phyloP scores from a whole-genome alignment of 768 basidiomycete genomes.

The Lyophyllum shimeji region DNA sequence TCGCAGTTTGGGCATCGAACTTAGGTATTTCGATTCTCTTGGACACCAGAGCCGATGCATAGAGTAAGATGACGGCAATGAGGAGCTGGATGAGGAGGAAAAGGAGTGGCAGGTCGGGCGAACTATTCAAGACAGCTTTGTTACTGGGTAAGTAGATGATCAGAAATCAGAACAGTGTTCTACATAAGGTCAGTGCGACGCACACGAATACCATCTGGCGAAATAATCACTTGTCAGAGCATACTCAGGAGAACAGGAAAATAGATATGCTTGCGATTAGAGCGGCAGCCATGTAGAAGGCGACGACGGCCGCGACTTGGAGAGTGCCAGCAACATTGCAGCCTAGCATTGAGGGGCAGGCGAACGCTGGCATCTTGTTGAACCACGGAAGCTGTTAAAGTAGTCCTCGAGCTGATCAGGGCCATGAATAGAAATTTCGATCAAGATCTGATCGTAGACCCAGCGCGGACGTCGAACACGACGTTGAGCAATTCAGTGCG shows the following conservation, averaged over 20 bases:
- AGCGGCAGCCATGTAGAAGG: conserved; percentile 78
- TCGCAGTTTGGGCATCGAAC: conserved; percentile 49
- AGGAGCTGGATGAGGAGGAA: conserved; percentile 70
- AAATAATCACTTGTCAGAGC: neutral
- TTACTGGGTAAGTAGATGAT: conserved; percentile 45
- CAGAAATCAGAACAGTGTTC: neutral
- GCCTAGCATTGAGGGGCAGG: conserved; percentile 25
- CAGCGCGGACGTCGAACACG: no score
- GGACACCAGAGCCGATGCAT: conserved; percentile 47
- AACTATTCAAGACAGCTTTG: conserved; percentile 69
- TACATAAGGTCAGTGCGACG: conserved; percentile 9
- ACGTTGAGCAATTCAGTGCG: no score
- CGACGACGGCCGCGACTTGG: conserved; percentile 68
- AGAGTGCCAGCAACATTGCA: conserved; percentile 32
- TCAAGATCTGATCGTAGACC: conserved; percentile 9
- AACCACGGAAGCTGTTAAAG: neutral
- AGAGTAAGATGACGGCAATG: conserved; percentile 66
- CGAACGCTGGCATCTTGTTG: neutral
- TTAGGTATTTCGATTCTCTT: conserved; percentile 57
- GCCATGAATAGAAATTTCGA: conserved; percentile 2
- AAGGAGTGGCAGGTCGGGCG: conserved; percentile 64
- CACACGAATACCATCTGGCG: conserved; percentile 54
- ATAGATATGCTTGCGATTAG: conserved; percentile 54
- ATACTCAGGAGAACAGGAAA: neutral
- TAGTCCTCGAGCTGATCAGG: neutral